Base-by-base conservation (phyloP, 2,329 filamentous ascomycete species). In the Pleurostoma richardsiae region DNA sequence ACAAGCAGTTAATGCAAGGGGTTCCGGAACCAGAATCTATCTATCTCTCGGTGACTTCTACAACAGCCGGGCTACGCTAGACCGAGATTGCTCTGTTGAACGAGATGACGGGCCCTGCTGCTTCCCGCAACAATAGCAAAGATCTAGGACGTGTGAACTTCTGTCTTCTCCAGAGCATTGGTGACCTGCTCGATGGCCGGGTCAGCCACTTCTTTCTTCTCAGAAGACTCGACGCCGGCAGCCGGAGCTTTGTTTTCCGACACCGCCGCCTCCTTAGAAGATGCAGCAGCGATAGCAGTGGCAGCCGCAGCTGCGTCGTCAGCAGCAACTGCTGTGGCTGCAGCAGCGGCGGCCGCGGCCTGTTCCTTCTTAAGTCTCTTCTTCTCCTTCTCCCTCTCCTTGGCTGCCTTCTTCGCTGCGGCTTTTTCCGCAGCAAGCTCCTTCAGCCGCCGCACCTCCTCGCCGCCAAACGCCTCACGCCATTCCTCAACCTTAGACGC, bases 401-500 rank as follows among this genome's bases (percentile, higher is more conserved):
- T 76, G 10, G 69, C 69, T 3, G 70, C 71, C 59, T 76, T 75
- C 63, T 77, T 77, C 2, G 71, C 73, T 4, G 72, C 73, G 1
- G 70, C 69, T 60, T 75, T 75, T 49, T 70, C 70, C 3, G 70
- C 69, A 43, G 71, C 73, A 52, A 76, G 71, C 40, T 80, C 84
- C 59, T 86, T 86, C 54, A 87, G 83, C 58, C 86, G 86, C 59
- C 85, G 85, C 39, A 83, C 73, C 58, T 76, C 73, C 57, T 75
- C 72, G n/a, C 75, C 74, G 52, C 88, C 82, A 56, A 85, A 96
- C 55, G 80, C 77, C 52, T 86, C 80, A 49, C 86, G 83, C 90
- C 90, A 96, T 63, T 92, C 86, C 44, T 86, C 81, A 41, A 87
- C 83, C 72, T 91, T 92, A 65, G 88, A 84, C 7, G 85, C 76